Evolutionary conservation across 2,329 filamentous ascomycete species (phyloP), one percentile per base, ranked within the genome.

Genomic region (Fusarium tuaranense): DNA sequence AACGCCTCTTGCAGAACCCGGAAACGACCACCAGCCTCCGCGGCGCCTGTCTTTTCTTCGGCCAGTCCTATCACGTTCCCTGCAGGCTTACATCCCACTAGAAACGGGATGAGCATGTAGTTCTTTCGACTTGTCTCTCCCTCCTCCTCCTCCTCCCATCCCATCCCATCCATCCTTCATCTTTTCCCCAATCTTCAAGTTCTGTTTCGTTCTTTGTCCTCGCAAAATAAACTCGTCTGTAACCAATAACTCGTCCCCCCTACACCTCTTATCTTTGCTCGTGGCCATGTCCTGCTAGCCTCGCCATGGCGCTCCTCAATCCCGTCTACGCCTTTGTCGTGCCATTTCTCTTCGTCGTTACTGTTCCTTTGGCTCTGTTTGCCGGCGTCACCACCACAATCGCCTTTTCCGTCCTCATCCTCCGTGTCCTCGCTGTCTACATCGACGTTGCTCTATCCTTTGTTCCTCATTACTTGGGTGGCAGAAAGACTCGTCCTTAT

Each of bases 381-480:
- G 92, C 92, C 63, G 88, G 87, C 72, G 82, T 93, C 72, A 93
- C 92, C 36, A 91, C 91, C 65, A 87, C 86, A 6, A 75, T 93
- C 58, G 90, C 92, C 44, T 89, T 92, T 73, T 85, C 88, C 41
- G 85, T 92, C 39, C 87, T 94, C 59, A 86, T 90, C 78, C 82
- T 92, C 71, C 88, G 91, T 27, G 87, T 92, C 27, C 83, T 88
- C 55, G 79, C 92, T 62, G 88, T 93, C 66, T 93, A 93, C 78
- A 82, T 92, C 70, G 91, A 93, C 77, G 85, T 93, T 62, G 88
- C 86, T 51, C 81, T 90, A 22, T 89, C 89, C 9, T 84, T 92
- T 5, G 78, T 92, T 2, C 87, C 88, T 7, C 88, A 88, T 63
- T 88, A 89, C 70, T 81, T 93, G 32, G 82, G 84, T 64, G 83